These are phyloP conservation scores for Saccharomyces pastorianus DNA, from an alignment of 1,139 yeast species.

Conservation along the genomic window DNA sequence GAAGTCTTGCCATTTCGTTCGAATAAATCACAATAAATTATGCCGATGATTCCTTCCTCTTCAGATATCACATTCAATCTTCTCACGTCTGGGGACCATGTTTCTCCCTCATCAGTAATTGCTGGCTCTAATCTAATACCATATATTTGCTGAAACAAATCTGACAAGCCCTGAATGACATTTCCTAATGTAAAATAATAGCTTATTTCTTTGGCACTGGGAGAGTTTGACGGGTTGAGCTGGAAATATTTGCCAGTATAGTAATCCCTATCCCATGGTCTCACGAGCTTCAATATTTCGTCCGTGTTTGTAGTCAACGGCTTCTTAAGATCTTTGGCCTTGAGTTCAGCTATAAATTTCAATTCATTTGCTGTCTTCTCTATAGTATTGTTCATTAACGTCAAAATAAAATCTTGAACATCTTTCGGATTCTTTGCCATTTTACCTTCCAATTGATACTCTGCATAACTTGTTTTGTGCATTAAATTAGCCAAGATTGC, in stretches of 20 bases:
- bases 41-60: slow-evolving; percentile 50
- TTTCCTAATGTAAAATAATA: slow-evolving; percentile 79
- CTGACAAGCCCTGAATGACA: slow-evolving; percentile 74
- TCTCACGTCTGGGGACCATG: slow-evolving; percentile 87
- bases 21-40: slow-evolving; percentile 61
- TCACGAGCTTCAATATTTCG: slow-evolving; percentile 42
- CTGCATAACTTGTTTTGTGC: slow-evolving; percentile 65
- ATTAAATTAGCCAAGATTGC: slow-evolving; percentile 66
- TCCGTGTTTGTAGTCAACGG: slow-evolving; percentile 20
- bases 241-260: slow-evolving; percentile 30
- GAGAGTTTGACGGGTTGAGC: neutral
- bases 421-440: slow-evolving; percentile 81
- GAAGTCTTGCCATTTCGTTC: slow-evolving; percentile 54
- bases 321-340: slow-evolving; percentile 29
- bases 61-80: slow-evolving; percentile 65
- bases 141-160: slow-evolving; percentile 61
- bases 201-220: slow-evolving; percentile 30
- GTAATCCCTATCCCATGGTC: slow-evolving; percentile 92
- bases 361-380: slow-evolving; percentile 60
- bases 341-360: slow-evolving; percentile 36
- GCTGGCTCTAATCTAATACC: slow-evolving; percentile 70
- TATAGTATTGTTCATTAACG: slow-evolving; percentile 44
- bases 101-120: slow-evolving; percentile 61
- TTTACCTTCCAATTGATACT: slow-evolving; percentile 78
- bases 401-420: slow-evolving; percentile 59